Conservation (phyloP, 164 flowering plant species). For the Echeveria elegans region DNA sequence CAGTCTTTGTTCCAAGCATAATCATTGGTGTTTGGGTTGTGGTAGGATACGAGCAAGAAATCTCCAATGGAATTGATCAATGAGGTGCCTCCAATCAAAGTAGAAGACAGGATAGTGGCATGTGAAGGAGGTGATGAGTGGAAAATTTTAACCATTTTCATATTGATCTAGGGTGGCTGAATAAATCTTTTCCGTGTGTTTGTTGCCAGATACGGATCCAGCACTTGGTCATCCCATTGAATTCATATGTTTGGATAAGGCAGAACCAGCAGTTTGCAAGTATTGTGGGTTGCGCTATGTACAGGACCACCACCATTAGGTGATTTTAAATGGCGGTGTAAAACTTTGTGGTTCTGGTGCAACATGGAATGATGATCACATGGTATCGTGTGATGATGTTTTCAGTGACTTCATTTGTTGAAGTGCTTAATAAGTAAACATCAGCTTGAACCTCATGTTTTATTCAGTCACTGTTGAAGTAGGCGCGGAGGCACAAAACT, state of each 20-base stretch:
- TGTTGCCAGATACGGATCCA: slow-evolving; percentile 31
- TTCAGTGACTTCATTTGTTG: no score
- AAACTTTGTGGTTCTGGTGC: no score
- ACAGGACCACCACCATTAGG: slow-evolving; percentile 59
- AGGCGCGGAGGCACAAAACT: no score
- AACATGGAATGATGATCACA: no score
- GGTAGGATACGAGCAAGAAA: slow-evolving; percentile 75
- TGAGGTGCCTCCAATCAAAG: slow-evolving; percentile 95
- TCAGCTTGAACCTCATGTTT: no score
- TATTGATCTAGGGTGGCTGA: neutral
- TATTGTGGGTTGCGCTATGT: slow-evolving; percentile 94
- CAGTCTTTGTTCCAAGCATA: neutral
- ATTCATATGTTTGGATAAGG: slow-evolving; percentile 81
- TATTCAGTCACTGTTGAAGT: no score
- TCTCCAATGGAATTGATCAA: slow-evolving; percentile 99
- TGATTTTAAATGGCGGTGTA: no score
- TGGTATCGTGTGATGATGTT: no score
- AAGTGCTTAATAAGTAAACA: no score
- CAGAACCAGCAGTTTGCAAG: slow-evolving; percentile 86
- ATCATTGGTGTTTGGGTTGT: neutral
- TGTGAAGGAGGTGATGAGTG: slow-evolving; percentile 82
- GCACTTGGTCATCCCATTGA: slow-evolving; percentile 98
- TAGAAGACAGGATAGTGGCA: slow-evolving; percentile 81
- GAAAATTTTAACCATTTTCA: neutral
- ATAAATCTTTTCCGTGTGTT: neutral